These are phyloP conservation scores for Fomitiporia mediterranea DNA, from an alignment of 1,284 basidiomycete genomes.

Conservation along the genomic window DNA sequence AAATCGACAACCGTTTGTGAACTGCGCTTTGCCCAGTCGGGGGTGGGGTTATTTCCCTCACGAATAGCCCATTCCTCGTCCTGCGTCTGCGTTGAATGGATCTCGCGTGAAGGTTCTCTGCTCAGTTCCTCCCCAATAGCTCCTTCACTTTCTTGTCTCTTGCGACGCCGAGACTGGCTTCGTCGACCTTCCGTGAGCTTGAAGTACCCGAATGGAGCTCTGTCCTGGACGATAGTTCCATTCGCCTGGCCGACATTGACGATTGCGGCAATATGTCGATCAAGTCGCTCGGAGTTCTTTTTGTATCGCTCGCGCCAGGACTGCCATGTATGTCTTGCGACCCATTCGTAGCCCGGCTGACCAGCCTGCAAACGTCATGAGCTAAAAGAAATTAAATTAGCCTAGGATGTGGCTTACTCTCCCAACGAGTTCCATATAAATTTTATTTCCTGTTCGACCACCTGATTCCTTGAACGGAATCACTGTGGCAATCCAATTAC, in stretches of 20 bases:
- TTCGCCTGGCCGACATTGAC: conserved; percentile 56
- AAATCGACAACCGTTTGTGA: neutral
- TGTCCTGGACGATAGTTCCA: conserved; percentile 53
- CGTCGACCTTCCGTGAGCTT: conserved; percentile 10
- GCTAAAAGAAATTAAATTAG: conserved; percentile 1
- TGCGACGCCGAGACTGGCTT: neutral
- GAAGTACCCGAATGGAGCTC: conserved; percentile 74
- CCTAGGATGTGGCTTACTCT: conserved; percentile 36
- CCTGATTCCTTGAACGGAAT: conserved; percentile 76
- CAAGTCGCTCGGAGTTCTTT: conserved; percentile 66
- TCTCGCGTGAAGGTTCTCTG: neutral
- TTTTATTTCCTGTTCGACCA: conserved; percentile 69
- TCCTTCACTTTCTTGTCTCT: neutral
- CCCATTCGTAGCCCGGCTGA: conserved; percentile 72
- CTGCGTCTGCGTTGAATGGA: neutral
- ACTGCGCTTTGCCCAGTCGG: conserved; percentile 51
- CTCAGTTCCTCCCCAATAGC: neutral
- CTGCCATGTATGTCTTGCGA: conserved; percentile 78
- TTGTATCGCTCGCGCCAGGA: conserved; percentile 84
- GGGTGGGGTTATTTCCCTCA: conserved; percentile 55
- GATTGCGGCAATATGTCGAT: conserved; percentile 54
- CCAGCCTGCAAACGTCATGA: conserved; percentile 36
- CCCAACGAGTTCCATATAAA: conserved; percentile 63
- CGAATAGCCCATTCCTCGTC: conserved; percentile 55
- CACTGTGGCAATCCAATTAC: conserved; percentile 70